These are phyloP conservation scores for Dryas integrifolia DNA, from an alignment of 331 rosid genomes.

Conservation along the genomic window DNA sequence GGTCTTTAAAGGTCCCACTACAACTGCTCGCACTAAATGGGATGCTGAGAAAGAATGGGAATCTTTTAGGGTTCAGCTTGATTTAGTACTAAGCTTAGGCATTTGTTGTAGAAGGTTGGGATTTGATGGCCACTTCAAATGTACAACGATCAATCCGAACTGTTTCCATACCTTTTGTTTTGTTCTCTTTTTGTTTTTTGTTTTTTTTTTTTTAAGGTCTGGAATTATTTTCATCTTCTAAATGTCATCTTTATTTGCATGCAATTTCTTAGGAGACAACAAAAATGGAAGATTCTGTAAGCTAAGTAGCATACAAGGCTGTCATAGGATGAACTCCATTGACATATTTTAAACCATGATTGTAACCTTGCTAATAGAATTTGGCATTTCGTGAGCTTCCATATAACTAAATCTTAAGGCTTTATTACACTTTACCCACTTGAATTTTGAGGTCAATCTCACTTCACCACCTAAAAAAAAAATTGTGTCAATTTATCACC, in stretches of 20 bases:
- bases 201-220: background rate
- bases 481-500: too few species aligned
- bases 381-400: background rate
- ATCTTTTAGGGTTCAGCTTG: background rate
- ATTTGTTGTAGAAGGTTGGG: background rate
- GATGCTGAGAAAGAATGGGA: background rate
- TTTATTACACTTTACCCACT: too few species aligned
- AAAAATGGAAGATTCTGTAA: background rate
- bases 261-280: background rate
- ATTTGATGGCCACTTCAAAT: background rate
- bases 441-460: too few species aligned
- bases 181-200: background rate
- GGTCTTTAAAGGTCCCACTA: too few species aligned
- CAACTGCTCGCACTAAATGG: background rate
- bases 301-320: background rate
- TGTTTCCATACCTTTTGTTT: too few species aligned
- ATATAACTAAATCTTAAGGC: background rate
- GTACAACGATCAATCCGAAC: background rate
- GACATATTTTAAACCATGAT: background rate
- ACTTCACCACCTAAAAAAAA: too few species aligned
- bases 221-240: background rate
- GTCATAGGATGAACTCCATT: background rate
- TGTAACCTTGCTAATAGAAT: background rate
- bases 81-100: background rate
- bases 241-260: constrained; percentile 1